Evolutionary conservation across 2,329 filamentous ascomycete genomes (phyloP).

Genomic region (Biscogniauxia mediterranea): DNA sequence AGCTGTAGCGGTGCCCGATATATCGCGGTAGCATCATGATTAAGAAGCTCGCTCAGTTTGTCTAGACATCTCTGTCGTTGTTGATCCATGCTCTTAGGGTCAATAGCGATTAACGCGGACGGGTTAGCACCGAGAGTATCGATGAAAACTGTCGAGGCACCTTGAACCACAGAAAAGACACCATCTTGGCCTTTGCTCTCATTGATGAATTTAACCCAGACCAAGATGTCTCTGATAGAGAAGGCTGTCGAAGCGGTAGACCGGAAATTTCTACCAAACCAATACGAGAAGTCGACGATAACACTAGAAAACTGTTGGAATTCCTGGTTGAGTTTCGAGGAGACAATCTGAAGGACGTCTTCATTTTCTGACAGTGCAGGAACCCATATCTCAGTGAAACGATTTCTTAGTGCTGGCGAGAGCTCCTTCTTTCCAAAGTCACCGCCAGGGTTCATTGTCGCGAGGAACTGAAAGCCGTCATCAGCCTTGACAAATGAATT

Average conservation of each 20-base stretch:
- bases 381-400: constrained; percentile 99
- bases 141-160: constrained; percentile 92
- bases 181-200: constrained; percentile 49
- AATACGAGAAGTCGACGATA: constrained; percentile 85
- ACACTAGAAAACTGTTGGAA: constrained; percentile 58
- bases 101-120: constrained; percentile 76
- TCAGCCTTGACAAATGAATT: constrained; percentile 76
- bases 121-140: constrained; percentile 95
- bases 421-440: constrained; percentile 98
- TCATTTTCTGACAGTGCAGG: constrained; percentile 79
- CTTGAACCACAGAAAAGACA: constrained; percentile 63
- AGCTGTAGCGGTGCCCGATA: constrained; percentile 66
- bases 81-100: constrained; percentile 64
- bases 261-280: constrained; percentile 84
- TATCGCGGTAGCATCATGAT: constrained; percentile 57
- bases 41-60: constrained; percentile 67
- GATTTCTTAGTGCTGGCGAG: constrained; percentile 89
- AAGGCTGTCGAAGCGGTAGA: constrained; percentile 73
- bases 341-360: constrained; percentile 85
- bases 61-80: constrained; percentile 73
- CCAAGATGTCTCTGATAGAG: constrained; percentile 87
- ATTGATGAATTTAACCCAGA: constrained; percentile 94
- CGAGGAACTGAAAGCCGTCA: constrained; percentile 89
- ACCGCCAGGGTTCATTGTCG: constrained; percentile 98
- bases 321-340: constrained; percentile 63